Percentiles rank a stretch among this genome's conserved stretches.
These are phyloP conservation scores for Xylariales sp. DNA, from an alignment of 2,329 filamentous ascomycete species.

Conservation along the genomic window DNA sequence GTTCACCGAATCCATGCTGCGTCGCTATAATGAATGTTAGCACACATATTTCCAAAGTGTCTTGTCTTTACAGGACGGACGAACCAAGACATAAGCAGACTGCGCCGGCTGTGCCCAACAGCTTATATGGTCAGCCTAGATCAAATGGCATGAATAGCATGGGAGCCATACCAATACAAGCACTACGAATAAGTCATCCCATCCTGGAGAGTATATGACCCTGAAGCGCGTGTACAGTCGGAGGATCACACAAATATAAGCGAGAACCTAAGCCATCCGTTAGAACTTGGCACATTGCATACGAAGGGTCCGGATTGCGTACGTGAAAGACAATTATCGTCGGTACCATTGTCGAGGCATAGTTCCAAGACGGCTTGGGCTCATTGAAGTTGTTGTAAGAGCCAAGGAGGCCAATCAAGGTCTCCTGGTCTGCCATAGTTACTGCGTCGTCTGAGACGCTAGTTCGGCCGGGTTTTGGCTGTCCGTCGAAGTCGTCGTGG, in stretches of 20 bases:
- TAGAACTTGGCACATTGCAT: background rate
- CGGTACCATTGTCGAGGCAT: slow-evolving; percentile 11
- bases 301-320: background rate
- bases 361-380: slow-evolving; percentile 16
- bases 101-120: slow-evolving; percentile 3
- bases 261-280: slow-evolving; percentile 2
- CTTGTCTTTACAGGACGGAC: too few species aligned
- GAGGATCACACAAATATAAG: slow-evolving; percentile 13
- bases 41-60: too few species aligned
- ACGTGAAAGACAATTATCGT: slow-evolving; percentile 13
- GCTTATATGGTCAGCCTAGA: background rate
- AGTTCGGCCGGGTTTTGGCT: too few species aligned
- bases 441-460: background rate
- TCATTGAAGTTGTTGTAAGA: slow-evolving; percentile 17
- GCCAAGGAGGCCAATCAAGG: slow-evolving; percentile 12
- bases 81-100: slow-evolving; percentile 6
- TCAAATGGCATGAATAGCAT: background rate
- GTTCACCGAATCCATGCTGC: slow-evolving; percentile 14
- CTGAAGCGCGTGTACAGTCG: slow-evolving; percentile 18
- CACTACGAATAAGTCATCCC: slow-evolving; percentile 21
- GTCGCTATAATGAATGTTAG: too few species aligned
- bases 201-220: slow-evolving; percentile 16
- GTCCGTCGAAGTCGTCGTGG: too few species aligned
- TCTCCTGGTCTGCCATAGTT: slow-evolving; percentile 12
- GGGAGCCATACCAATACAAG: slow-evolving; percentile 6